A percentile compares a stretch with the other conserved stretches of the same genome.
Evolutionary conservation across 2,329 filamentous ascomycete genomes (phyloP).

Genomic region (Coleophoma crateriformis): DNA sequence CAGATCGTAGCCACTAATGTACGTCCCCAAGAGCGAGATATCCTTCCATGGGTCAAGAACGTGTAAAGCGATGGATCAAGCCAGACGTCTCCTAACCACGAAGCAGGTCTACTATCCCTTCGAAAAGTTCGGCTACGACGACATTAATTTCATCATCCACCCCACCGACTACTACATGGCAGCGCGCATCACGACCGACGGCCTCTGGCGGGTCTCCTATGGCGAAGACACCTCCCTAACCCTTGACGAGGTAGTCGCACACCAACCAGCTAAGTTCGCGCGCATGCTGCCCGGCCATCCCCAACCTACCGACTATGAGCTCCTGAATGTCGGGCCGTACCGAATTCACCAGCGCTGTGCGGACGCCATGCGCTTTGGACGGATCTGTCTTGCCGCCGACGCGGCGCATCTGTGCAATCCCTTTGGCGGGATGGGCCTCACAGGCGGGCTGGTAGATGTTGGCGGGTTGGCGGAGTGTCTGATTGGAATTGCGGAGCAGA

Average conservation of each 20-base stretch:
- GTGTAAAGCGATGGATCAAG: too few relatives aligned
- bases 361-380: conserved; percentile 36
- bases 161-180: conserved; percentile 59
- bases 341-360: conserved; percentile 43
- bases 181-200: conserved; percentile 51
- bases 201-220: conserved; percentile 59
- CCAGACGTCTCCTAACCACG: conserved; percentile 4
- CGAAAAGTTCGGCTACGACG: conserved; percentile 44
- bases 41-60: too few relatives aligned
- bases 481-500: conserved; percentile 27
- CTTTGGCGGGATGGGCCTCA: conserved; percentile 56
- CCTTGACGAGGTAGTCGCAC: conserved; percentile 43
- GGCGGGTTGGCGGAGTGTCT: conserved; percentile 57
- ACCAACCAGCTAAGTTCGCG: conserved; percentile 50
- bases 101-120: conserved; percentile 57
- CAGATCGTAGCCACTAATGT: conserved; percentile 60
- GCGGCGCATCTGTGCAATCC: conserved; percentile 44
- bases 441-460: conserved; percentile 59
- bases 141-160: conserved; percentile 57
- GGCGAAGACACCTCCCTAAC: conserved; percentile 49
- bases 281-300: conserved; percentile 54
- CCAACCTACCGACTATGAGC: conserved; percentile 49
- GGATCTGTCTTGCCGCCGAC: conserved; percentile 40
- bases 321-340: conserved; percentile 46
- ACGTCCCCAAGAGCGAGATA: background rate